Evolutionary conservation across 345 rosid species (phyloP).

Genomic region (Noccaea bulbosa): DNA sequence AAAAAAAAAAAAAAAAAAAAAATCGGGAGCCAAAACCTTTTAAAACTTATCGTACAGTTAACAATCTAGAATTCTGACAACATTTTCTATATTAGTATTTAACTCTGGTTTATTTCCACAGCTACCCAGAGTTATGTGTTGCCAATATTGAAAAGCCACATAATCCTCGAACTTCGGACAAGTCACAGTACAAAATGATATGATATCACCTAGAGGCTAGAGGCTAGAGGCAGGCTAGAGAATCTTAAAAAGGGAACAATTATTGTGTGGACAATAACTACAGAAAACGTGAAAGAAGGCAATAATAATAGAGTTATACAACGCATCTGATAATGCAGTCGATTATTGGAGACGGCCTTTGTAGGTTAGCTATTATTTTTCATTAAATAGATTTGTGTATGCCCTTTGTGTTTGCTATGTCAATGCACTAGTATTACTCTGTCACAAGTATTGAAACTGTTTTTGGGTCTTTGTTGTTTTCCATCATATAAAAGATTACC

Average conservation of each 20-base stretch:
- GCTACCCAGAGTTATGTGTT: not conserved
- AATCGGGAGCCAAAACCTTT: too few species aligned
- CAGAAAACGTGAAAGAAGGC: constrained; percentile 3
- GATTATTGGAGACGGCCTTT: constrained; percentile 34
- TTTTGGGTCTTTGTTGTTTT: not conserved
- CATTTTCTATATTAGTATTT: too few species aligned
- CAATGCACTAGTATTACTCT: not conserved
- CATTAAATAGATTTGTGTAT: constrained; percentile 7
- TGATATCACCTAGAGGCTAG: not conserved
- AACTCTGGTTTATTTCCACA: not conserved
- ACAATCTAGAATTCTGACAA: too few species aligned
- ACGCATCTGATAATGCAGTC: constrained; percentile 21
- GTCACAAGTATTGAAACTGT: constrained; percentile 1
- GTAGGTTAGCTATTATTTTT: constrained; percentile 35
- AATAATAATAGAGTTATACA: constrained; percentile 39
- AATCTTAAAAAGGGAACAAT: constrained; percentile 18
- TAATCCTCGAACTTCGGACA: constrained; percentile 1
- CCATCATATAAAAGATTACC: too few species aligned
- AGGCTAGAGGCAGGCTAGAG: not conserved
- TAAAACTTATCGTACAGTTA: too few species aligned
- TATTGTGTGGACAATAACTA: constrained; percentile 17
- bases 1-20: too few species aligned
- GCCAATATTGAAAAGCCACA: not conserved
- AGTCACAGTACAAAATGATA: constrained; percentile 3
- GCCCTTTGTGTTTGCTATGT: constrained; percentile 13